Evolutionary conservation across 305 asterid species (phyloP).

Genomic region (Rubia peregrina): DNA sequence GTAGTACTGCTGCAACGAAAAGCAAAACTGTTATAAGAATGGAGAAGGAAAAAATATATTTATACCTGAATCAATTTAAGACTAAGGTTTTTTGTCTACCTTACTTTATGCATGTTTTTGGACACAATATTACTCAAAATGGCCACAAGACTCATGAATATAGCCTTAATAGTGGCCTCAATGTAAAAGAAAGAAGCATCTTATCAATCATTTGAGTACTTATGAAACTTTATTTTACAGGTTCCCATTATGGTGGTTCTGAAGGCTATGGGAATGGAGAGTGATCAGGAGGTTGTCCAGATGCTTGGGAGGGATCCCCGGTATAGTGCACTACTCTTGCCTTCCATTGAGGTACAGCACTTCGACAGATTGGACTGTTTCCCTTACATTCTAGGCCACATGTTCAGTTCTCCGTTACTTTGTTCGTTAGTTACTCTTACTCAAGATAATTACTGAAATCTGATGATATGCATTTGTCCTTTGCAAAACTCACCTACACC

Average conservation of each 20-base stretch:
- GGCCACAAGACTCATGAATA: not conserved
- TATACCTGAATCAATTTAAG: constrained; percentile 54
- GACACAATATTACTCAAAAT: not conserved
- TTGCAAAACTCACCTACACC: not conserved
- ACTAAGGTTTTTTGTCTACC: constrained; percentile 42
- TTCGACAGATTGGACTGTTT: constrained; percentile 6
- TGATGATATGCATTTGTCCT: not conserved
- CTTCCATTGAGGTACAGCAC: constrained; percentile 76
- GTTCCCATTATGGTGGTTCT: constrained; percentile 83
- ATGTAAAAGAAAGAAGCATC: not conserved
- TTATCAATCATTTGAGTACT: not conserved
- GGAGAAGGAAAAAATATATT: constrained; percentile 86
- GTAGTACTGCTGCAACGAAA: constrained; percentile 66
- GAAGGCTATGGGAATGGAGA: constrained; percentile 99
- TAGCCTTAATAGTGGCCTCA: not conserved
- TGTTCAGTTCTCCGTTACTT: no score
- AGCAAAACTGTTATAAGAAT: constrained; percentile 73
- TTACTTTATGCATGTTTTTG: constrained; percentile 5
- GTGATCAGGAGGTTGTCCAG: constrained; percentile 97
- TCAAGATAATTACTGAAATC: not conserved
- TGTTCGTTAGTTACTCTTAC: not conserved
- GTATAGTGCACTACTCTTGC: constrained; percentile 69
- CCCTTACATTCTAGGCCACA: not conserved
- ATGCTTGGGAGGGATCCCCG: constrained; percentile 98
- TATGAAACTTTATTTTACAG: constrained; percentile 32